phyloP scores from a whole-genome alignment of 2,329 filamentous ascomycete genomes.

The Paracoccidioides brasiliensis region DNA sequence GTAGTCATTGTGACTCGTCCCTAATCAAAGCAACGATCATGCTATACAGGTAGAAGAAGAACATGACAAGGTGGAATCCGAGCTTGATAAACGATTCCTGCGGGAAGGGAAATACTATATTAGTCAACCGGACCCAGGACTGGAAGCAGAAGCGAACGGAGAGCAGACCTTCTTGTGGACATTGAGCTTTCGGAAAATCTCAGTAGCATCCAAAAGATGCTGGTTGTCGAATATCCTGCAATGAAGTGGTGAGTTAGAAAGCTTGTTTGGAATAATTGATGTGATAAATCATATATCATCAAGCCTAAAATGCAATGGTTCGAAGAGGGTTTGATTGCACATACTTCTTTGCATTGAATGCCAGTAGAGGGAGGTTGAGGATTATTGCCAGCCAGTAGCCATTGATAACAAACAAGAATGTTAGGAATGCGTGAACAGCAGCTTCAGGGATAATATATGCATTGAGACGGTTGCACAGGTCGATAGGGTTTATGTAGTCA shows the following conservation, averaged over 20 bases:
- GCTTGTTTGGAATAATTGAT: background rate
- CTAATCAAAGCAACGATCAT: constrained; percentile 95
- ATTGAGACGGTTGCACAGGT: constrained; percentile 99
- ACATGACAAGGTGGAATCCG: constrained; percentile 97
- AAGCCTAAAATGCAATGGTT: too few species aligned
- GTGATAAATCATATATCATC: background rate
- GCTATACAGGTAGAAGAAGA: constrained; percentile 99
- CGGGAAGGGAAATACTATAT: background rate
- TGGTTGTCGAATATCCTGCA: constrained; percentile 89
- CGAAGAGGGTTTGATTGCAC: constrained; percentile 24
- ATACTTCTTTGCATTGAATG: constrained; percentile 96
- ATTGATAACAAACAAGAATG: constrained; percentile 92
- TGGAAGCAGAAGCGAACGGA: background rate
- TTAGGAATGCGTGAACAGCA: constrained; percentile 90
- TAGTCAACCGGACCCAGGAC: background rate
- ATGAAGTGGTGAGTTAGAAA: background rate
- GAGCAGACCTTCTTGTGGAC: constrained; percentile 83
- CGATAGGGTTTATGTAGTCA: constrained; percentile 99
- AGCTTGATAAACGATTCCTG: constrained; percentile 99
- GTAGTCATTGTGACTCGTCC: constrained; percentile 70
- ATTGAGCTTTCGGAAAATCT: constrained; percentile 98
- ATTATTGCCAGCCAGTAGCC: constrained; percentile 94
- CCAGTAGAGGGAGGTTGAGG: constrained; percentile 81
- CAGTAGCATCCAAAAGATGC: constrained; percentile 90
- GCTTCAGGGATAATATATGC: constrained; percentile 99